These are phyloP conservation scores for Hypseocharis bilobata DNA, from an alignment of 441 rosid genomes.

Conservation along the genomic window DNA sequence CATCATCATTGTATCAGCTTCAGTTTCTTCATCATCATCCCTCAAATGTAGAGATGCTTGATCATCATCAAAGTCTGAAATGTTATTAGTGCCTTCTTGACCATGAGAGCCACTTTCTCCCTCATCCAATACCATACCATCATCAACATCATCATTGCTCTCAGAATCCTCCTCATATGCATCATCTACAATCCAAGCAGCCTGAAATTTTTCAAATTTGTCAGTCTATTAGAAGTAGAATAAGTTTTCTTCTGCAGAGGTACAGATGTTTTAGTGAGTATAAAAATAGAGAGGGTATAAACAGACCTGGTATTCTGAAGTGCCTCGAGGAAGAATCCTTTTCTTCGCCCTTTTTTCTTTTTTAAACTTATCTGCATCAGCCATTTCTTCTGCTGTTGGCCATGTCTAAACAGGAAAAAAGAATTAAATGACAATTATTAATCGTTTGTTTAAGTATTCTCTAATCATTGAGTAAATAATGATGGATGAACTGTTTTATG, in stretches of 20 bases:
- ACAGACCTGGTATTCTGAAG: conserved; percentile 88
- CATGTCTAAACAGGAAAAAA: conserved; percentile 50
- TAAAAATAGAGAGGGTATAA: neutral
- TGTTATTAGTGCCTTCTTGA: conserved; percentile 28
- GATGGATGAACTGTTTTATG: neutral
- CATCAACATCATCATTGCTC: conserved; percentile 35
- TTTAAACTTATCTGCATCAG: conserved; percentile 59
- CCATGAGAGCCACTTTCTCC: conserved; percentile 33
- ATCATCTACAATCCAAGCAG: conserved; percentile 87
- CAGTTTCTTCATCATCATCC: conserved; percentile 70
- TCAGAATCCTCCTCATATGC: conserved; percentile 56
- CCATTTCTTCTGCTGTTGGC: conserved; percentile 95
- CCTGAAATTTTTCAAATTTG: conserved; percentile 37
- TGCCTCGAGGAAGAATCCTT: conserved; percentile 66
- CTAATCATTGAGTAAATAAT: neutral
- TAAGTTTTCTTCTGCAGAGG: neutral
- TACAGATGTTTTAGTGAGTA: neutral
- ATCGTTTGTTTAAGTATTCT: neutral
- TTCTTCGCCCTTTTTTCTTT: conserved; percentile 46
- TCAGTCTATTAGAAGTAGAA: neutral
- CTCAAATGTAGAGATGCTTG: conserved; percentile 46
- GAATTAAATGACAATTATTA: neutral
- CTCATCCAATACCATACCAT: conserved; percentile 75
- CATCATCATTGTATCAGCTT: conserved; percentile 73
- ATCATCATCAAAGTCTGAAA: conserved; percentile 52